These are phyloP conservation scores for Bruguiera parviflora DNA, from an alignment of 345 rosid genomes.

Conservation along the genomic window DNA sequence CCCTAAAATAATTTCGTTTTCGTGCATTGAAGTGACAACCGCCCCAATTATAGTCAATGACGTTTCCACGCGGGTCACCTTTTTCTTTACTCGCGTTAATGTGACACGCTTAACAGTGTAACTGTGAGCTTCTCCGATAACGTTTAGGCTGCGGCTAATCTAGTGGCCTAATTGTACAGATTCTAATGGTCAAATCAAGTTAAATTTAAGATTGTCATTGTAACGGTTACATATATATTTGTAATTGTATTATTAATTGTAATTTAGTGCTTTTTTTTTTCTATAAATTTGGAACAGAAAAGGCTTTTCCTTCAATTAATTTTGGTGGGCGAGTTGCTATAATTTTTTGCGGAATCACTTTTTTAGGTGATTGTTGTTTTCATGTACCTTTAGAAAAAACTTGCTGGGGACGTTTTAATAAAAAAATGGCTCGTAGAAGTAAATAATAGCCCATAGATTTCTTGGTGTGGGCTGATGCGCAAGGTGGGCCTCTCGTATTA, in stretches of 20 bases:
- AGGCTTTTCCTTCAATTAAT: too few species aligned
- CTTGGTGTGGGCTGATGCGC: background rate
- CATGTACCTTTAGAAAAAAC: too few species aligned
- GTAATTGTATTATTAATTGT: too few species aligned
- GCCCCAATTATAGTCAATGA: background rate
- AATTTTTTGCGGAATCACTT: background rate
- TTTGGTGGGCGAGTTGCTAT: too few species aligned
- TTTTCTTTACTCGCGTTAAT: background rate
- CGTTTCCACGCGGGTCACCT: background rate
- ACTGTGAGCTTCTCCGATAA: background rate
- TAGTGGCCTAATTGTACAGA: too few species aligned
- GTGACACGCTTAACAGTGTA: background rate
- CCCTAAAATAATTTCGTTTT: too few species aligned
- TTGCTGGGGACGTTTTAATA: background rate
- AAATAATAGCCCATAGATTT: background rate
- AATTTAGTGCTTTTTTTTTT: too few species aligned
- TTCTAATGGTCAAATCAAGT: too few species aligned
- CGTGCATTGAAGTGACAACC: too few species aligned
- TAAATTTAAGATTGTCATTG: background rate
- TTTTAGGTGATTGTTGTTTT: background rate
- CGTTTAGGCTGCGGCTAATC: conserved; percentile 4
- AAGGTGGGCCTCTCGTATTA: too few species aligned
- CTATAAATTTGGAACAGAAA: too few species aligned
- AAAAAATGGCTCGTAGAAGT: background rate
- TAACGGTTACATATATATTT: too few species aligned